These are phyloP conservation scores for Rhynchosporium secalis DNA, from an alignment of 2,329 filamentous ascomycete genomes.

Conservation along the genomic window DNA sequence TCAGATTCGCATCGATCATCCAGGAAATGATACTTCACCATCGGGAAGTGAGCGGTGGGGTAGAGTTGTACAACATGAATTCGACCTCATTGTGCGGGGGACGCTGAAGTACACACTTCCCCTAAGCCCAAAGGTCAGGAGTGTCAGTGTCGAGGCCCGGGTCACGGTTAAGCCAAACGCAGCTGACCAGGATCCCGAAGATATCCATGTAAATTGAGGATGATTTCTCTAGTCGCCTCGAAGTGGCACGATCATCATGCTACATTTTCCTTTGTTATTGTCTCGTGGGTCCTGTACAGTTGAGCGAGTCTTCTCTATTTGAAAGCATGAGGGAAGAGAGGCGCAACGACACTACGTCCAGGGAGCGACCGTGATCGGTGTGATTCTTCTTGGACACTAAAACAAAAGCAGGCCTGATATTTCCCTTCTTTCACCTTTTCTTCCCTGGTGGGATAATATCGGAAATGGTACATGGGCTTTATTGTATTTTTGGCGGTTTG, in stretches of 20 bases:
- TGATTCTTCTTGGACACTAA: constrained; percentile 21
- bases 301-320: constrained; percentile 27
- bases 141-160: constrained; percentile 59
- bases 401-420: background rate
- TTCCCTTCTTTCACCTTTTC: background rate
- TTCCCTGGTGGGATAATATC: constrained; percentile 5
- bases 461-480: background rate
- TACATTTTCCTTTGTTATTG: constrained; percentile 31
- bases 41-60: constrained; percentile 88
- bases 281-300: constrained; percentile 30
- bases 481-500: constrained; percentile 2
- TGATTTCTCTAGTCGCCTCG: constrained; percentile 6
- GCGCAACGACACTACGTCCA: constrained; percentile 23
- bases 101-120: constrained; percentile 79
- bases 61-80: constrained; percentile 84
- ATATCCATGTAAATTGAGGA: constrained; percentile 31
- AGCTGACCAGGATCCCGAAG: constrained; percentile 37
- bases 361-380: constrained; percentile 16
- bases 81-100: constrained; percentile 89
- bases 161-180: constrained; percentile 60
- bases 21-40: constrained; percentile 82
- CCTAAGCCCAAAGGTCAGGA: constrained; percentile 59
- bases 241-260: constrained; percentile 20
- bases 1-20: constrained; percentile 77
- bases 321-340: constrained; percentile 23